Base-by-base conservation (phyloP, 139 green algal species). In the Chlamydomonas eustigma region DNA sequence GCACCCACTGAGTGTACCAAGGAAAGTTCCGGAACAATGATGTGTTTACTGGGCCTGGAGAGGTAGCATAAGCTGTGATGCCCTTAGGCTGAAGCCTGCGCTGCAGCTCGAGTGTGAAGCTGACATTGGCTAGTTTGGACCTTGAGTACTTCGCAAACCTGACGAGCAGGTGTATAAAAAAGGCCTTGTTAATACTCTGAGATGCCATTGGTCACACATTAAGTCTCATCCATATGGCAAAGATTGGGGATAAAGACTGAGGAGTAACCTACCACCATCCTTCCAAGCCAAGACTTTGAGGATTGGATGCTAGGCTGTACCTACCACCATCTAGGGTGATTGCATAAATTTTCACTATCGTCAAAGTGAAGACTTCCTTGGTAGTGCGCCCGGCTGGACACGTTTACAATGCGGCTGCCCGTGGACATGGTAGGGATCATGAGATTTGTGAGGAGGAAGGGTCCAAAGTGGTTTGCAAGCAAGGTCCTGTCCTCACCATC, bases 101-200 rank as follows among this genome's bases (percentile, higher is more conserved):
- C 73, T 85, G 75, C 39, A 92, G 74, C 83, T 90, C 84, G 8
- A 78, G 73, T 0, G 84, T 88, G 64, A 86, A 80, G 30, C 90
- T 51, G 30, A 90, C 74, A 51, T 93, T 93, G 73, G 75, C 80
- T 37, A 93, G 81, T 85, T 93, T 93, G 82, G 74, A 86, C 22
- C 82, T 72, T 2, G 80, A 77, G 50, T 93, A 93, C 18, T 74
- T 74, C 12, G 12, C 12, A 4, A 44, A 50, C 66, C 66, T 51
- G 66, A 39, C 50, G 50, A 50, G 22, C 66, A 50, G 5, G 33
- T 74, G 28, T 70, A 8, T 70, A 70, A 22, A 22, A 6, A 70
- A n/a, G n/a, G n/a, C n/a, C n/a, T n/a, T n/a, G n/a, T n/a, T n/a
- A n/a, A n/a, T n/a, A n/a, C n/a, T n/a, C n/a, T n/a, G n/a, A n/a